Evolutionary conservation across 176 grass and related monocot genomes (phyloP).

Genomic region (Phoenix dactylifera): DNA sequence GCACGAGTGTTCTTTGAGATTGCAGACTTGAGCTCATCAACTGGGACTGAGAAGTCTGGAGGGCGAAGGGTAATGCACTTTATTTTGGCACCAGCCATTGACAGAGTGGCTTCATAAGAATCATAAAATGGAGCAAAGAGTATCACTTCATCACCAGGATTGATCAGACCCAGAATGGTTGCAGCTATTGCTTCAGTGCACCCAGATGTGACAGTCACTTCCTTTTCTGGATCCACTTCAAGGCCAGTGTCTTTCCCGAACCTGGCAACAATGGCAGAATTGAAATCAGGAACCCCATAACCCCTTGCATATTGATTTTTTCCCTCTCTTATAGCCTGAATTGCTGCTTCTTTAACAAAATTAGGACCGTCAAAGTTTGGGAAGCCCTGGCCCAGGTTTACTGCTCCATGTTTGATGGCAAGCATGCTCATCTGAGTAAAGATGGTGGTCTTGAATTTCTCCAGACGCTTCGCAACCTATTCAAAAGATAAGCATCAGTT

Average conservation of each 20-base stretch:
- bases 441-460: slow-evolving; percentile 96
- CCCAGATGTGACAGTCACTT: slow-evolving; percentile 90
- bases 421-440: slow-evolving; percentile 99
- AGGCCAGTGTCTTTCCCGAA: slow-evolving; percentile 74
- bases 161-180: slow-evolving; percentile 81
- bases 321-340: slow-evolving; percentile 72
- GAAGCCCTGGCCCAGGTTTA: slow-evolving; percentile 96
- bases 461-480: slow-evolving; percentile 83
- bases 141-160: slow-evolving; percentile 92
- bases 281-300: slow-evolving; percentile 73
- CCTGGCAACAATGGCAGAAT: slow-evolving; percentile 53
- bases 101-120: slow-evolving; percentile 75
- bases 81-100: slow-evolving; percentile 83
- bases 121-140: slow-evolving; percentile 96
- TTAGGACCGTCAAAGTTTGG: slow-evolving; percentile 94
- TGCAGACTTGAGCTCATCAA: slow-evolving; percentile 67
- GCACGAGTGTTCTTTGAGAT: slow-evolving; percentile 70
- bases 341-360: slow-evolving; percentile 88
- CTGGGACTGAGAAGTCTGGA: slow-evolving; percentile 67
- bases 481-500: not conserved
- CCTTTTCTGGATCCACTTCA: slow-evolving; percentile 70
- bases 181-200: slow-evolving; percentile 98
- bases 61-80: slow-evolving; percentile 64
- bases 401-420: slow-evolving; percentile 82
- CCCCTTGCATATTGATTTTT: slow-evolving; percentile 98